A percentile compares a stretch with the other conserved stretches of the same genome.
Evolutionary conservation across 2,329 filamentous ascomycete genomes (phyloP).

Genomic region (Didymella sp.): DNA sequence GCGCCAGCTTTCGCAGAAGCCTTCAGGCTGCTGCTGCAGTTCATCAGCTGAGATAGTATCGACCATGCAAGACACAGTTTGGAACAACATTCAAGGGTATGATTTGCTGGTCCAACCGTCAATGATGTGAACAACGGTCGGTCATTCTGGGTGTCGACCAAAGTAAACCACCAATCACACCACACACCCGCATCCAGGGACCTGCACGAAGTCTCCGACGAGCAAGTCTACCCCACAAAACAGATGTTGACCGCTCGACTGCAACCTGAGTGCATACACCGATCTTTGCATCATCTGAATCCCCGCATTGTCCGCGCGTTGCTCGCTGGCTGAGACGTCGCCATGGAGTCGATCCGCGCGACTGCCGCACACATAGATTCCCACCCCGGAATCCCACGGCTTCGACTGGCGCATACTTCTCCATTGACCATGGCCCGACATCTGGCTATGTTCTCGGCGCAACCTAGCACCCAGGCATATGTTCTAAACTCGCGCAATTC

Average conservation of each 20-base stretch:
- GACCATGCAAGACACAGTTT: background rate
- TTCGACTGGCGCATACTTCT: background rate
- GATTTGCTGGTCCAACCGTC: background rate
- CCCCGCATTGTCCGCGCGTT: background rate
- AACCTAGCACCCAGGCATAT: conserved; percentile 1
- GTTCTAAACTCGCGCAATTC: background rate
- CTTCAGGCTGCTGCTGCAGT: background rate
- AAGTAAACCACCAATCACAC: conserved; percentile 5
- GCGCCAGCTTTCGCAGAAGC: background rate
- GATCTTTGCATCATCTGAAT: background rate
- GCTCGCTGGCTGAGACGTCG: background rate
- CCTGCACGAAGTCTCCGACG: background rate
- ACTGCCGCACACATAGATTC: background rate
- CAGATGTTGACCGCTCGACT: background rate
- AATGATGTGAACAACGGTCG: background rate
- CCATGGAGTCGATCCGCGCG: background rate
- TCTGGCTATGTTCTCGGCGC: background rate
- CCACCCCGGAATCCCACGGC: background rate
- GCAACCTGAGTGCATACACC: background rate
- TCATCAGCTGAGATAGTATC: background rate
- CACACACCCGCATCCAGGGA: background rate
- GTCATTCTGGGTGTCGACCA: background rate
- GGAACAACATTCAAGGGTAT: too few species aligned
- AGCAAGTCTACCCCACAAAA: background rate
- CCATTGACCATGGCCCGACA: background rate